Base-by-base conservation (phyloP, 2,329 filamentous ascomycete genomes). In the Sarocladium kiliense region DNA sequence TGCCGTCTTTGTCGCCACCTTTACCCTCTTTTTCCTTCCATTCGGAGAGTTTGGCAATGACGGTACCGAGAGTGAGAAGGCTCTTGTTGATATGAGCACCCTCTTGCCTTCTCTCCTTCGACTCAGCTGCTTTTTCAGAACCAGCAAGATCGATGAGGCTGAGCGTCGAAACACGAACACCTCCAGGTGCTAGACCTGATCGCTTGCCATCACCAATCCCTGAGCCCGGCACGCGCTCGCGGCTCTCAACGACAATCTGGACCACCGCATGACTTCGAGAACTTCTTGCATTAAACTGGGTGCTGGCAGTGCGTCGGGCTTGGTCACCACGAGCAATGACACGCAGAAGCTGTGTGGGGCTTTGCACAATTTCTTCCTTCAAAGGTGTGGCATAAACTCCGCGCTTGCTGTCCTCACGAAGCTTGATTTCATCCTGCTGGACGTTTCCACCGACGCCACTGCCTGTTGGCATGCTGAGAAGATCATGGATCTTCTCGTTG, bases 61-160 rank as follows among this genome's bases (percentile, higher is more conserved):
- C 94, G 1, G 91, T 99, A 53, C 94, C 94, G 2, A 99, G 77
- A 0, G 94, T 99, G 57, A 99, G 82, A 65, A 99, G 74, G 69
- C 91, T 97, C 75, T 97, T 97, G 77, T 99, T 99, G 74, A 99
- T 99, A 68, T 99, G 94, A 12, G 93, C 93, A 59, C 94, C 94
- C 72, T 99, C 94, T 16, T 91, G 90, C 45, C 94, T 83, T 54
- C 94, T 84, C 73, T 97, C 94, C 69, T 97, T 99, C 55, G 87
- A 89, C 65, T 97, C 94, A 3, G 94, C 94, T 39, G 94, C 94
- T 71, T 93, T 91, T 69, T 99, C 94, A 0, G 94, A 97, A 37
- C 94, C 94, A 55, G 94, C 94, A 62, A 99, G 77, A 80, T 99
- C 94, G 61, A 99, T 99, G 67, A 99, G 74, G 67, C 92, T 97